Conservation (phyloP, 768 basidiomycete species). For the Lentinula detonsa region DNA sequence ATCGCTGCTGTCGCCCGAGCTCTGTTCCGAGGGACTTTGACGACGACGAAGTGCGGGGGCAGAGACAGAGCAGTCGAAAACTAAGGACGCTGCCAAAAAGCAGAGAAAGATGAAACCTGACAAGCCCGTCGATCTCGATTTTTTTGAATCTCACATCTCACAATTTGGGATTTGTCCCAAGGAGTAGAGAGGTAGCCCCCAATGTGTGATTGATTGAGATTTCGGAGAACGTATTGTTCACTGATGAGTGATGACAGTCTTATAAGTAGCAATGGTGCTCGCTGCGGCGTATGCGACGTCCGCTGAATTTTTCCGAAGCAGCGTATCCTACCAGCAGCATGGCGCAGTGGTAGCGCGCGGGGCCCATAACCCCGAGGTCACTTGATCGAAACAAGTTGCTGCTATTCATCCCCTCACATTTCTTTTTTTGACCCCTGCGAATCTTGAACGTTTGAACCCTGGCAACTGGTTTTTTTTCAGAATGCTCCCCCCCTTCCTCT, state of each 20-base stretch:
- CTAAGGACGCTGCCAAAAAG: neutral
- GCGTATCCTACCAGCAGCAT: constrained; percentile 32
- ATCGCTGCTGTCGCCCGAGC: neutral
- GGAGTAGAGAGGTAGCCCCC: no score
- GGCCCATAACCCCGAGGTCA: constrained; percentile 62
- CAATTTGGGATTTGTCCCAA: no score
- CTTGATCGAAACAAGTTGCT: constrained; percentile 62
- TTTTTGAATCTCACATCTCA: no score
- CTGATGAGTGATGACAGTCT: no score
- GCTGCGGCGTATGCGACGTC: no score
- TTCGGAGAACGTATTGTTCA: no score
- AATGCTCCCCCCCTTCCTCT: no score
- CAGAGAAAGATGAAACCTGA: neutral
- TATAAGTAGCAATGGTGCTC: no score
- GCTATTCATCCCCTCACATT: constrained; percentile 31
- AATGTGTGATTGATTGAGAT: no score
- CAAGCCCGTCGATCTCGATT: no score
- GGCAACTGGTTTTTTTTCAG: no score
- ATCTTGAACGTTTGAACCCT: no score
- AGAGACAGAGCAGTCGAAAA: neutral
- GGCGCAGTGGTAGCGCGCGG: constrained; percentile 55
- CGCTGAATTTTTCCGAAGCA: neutral
- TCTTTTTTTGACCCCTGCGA: neutral
- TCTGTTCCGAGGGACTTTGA: neutral
- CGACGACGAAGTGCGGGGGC: neutral